A percentile compares a stretch with the other conserved stretches of the same genome.
phyloP scores from a whole-genome alignment of 169 alveolate species.

The Ophryocystis elektroscirrha region DNA sequence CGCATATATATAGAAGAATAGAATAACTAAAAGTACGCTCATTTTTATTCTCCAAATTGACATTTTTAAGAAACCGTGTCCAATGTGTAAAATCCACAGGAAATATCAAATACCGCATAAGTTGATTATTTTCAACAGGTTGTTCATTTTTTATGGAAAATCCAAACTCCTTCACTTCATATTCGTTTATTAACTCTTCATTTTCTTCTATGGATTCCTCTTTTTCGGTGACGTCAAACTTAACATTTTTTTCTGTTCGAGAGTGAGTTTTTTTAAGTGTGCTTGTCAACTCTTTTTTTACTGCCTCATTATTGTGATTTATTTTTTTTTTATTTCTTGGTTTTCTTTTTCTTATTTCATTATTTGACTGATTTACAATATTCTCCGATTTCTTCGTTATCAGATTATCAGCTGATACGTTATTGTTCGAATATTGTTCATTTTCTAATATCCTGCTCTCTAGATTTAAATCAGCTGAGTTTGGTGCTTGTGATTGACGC shows the following conservation, averaged over 20 bases:
- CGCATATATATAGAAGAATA: too few relatives aligned
- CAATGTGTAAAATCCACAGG: background rate
- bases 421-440: too few relatives aligned
- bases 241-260: background rate
- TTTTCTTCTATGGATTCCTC: background rate
- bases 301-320: background rate
- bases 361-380: too few relatives aligned
- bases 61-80: too few relatives aligned
- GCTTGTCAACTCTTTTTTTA: background rate
- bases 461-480: too few relatives aligned
- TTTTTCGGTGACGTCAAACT: background rate
- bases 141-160: background rate
- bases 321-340: background rate
- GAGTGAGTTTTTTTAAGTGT: background rate
- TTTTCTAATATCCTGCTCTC: too few relatives aligned
- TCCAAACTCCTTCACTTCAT: background rate
- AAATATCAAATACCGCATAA: background rate
- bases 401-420: too few relatives aligned
- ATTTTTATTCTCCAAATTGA: too few relatives aligned
- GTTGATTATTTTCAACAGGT: background rate
- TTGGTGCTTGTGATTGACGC: too few relatives aligned
- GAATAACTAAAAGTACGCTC: too few relatives aligned
- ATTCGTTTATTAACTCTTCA: background rate
- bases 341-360: too few relatives aligned
- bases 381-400: too few relatives aligned